Evolutionary conservation across 352 stramenopile species (phyloP), one percentile per base, ranked within the genome.

Genomic region (Discostella stelligera): DNA sequence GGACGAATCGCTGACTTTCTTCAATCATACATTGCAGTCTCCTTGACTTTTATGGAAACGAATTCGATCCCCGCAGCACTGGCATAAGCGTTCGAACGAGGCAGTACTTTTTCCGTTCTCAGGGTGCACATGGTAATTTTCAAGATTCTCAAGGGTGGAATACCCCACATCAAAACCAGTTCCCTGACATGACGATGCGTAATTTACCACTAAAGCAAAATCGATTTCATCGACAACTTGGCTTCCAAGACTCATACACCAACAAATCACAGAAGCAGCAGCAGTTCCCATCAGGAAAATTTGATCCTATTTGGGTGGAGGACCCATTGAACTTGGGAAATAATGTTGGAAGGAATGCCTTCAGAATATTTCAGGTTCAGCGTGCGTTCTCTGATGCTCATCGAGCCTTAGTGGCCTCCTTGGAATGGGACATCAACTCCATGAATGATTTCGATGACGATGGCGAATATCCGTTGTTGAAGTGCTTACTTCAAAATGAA

Each of bases 1-100:
- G n/a, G 27, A 32, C 27, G 2, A 6, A 32, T 32, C 27, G 2
- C 27, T 32, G 27, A 32, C 7, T 14, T 53, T 53, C 14, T 53
- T 32, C 32, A 27, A 64, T 50, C 0, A 49, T 49, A 16, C 5
- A 32, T 14, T 46, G 20, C 32, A 66, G 59, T 53, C 97, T 99
- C 66, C 88, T 99, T 9, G 95, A 98, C 66, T 98, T 98, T 74
- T 99, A 98, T 80, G 96, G 96, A 18, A 98, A 98, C 62, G 93
- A 90, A 25, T 93, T 93, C 69, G 84, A 93, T 58, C 85, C 87
- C 23, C 74, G 85, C 54, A 83, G 72, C 13, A 91, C 82, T 54
- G 87, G 87, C 16, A 90, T 93, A 27, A 90, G 80, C 68, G 84
- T 93, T 52, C 46, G 68, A n/a, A 72, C 69, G 16, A 76, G 85